Base-by-base conservation (phyloP, 2,329 filamentous ascomycete species). In the Conoideocrella luteorostrata region DNA sequence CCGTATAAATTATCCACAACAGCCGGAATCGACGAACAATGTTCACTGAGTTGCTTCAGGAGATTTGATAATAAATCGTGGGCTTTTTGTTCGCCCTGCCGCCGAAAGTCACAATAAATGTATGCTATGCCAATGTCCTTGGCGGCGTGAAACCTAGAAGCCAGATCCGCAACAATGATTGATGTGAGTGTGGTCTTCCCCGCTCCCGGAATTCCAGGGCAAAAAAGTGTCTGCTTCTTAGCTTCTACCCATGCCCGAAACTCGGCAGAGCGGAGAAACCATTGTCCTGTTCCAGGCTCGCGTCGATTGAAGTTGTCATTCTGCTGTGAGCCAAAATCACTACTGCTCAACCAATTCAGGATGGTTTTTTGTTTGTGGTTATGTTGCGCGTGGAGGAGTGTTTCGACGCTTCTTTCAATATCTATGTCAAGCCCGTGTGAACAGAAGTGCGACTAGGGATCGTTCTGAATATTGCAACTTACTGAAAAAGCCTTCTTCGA, bases 191-290 rank as follows among this genome's bases (percentile, higher is more conserved):
- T 29, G 18, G 38, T 40, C 20, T 40, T 40, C 4, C 38, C 38
- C 23, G 38, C 38, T 15, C 38, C 38, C 5, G 38, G 38, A 17
- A 29, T 30, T n/a, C 38, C 38, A 28, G 38, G 38, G 30, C 38
- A 40, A 4, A 40, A 40, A 17, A 40, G 22, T 3, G 38, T 40
- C 23, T 18, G 17, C 5, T 40, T 17, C 7, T 28, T 10, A 11
- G n/a, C 30, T 15, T 28, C 28, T n/a, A 39, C 6, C 38, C 26
- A 40, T 20, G 1, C 13, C 12, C 7, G 26, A 24, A 18, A 40
- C 24, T 29, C 15, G 24, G 2, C 24, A 7, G 38, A 40, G n/a
- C 30, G 15, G 17, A 40, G 4, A 30, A 40, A 26, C 38, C 38
- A 40, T 12, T 30, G 1, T n/a, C 38, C 24, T 5, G 38, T 40